Conservation (phyloP, 805 yeast genomes). For the Saccharomycopsis oosterbeekiorum region DNA sequence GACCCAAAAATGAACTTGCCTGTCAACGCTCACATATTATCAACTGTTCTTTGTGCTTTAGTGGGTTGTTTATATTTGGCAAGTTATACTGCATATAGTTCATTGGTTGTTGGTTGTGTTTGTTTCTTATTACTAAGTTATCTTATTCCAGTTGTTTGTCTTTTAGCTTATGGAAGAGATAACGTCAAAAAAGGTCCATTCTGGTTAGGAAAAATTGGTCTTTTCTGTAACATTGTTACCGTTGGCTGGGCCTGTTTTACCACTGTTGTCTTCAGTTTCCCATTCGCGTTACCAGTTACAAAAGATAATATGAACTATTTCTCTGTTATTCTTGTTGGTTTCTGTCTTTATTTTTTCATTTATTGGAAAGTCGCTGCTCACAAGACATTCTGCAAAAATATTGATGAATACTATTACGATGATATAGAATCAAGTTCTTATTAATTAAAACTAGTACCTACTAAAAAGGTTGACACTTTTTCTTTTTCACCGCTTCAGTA, state of each 20-base stretch:
- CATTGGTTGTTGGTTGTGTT: slow-evolving; percentile 53
- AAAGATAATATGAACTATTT: slow-evolving; percentile 61
- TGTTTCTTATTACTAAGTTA: slow-evolving; percentile 50
- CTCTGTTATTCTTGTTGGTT: slow-evolving; percentile 43
- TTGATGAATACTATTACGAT: slow-evolving; percentile 17
- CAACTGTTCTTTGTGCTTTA: slow-evolving; percentile 41
- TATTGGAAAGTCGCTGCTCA: slow-evolving; percentile 43
- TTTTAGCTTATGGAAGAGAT: slow-evolving; percentile 39
- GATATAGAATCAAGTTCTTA: slow-evolving; percentile 8
- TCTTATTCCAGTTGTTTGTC: slow-evolving; percentile 42
- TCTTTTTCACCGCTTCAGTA: neutral
- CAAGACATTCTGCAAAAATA: slow-evolving; percentile 18
- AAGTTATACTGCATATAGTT: slow-evolving; percentile 56
- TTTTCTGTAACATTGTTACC: slow-evolving; percentile 39
- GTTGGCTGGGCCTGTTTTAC: slow-evolving; percentile 51
- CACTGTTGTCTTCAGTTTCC: slow-evolving; percentile 53
- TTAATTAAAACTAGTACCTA: neutral
- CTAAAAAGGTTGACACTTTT: neutral
- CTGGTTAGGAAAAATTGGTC: slow-evolving; percentile 52
- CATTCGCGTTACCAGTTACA: slow-evolving; percentile 51
- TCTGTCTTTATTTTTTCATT: slow-evolving; percentile 32
- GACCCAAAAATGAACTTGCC: slow-evolving; percentile 43
- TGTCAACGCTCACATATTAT: slow-evolving; percentile 46
- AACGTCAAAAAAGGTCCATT: slow-evolving; percentile 54
- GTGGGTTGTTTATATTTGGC: slow-evolving; percentile 57